These are phyloP conservation scores for Nicotiana tomentosiformis DNA, from an alignment of 257 asterid species.

Conservation along the genomic window DNA sequence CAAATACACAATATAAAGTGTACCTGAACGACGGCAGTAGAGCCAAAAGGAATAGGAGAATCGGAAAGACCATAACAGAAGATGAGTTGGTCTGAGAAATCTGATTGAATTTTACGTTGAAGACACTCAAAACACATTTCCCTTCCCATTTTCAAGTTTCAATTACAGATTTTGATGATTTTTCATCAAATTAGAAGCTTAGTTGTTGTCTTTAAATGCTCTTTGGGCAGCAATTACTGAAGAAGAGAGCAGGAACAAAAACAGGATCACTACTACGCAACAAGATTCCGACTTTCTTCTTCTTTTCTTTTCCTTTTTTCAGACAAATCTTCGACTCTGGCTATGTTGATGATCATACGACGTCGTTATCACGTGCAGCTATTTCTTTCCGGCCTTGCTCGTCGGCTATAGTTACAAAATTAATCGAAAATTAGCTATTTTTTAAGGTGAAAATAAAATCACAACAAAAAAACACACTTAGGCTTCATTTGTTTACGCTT, in stretches of 20 bases:
- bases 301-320: neutral
- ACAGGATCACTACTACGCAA: neutral
- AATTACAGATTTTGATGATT: neutral
- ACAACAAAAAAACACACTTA: too few species aligned
- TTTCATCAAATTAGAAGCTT: neutral
- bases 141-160: conserved; percentile 20
- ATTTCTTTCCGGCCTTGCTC: neutral
- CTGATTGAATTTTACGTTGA: conserved; percentile 58
- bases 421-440: too few species aligned
- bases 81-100: conserved; percentile 48
- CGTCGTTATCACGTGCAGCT: neutral
- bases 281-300: neutral
- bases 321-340: neutral
- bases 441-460: too few species aligned
- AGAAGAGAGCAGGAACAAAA: neutral
- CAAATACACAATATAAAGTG: neutral
- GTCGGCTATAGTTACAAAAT: too few species aligned
- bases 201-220: neutral
- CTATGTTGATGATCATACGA: neutral
- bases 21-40: conserved; percentile 76
- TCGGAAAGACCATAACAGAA: conserved; percentile 58
- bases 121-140: conserved; percentile 75
- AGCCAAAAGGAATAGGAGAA: conserved; percentile 68
- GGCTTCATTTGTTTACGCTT: too few species aligned
- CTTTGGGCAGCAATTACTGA: neutral